These are phyloP conservation scores for Fragaria ananassa DNA, from an alignment of 306 rosid species.

Conservation along the genomic window DNA sequence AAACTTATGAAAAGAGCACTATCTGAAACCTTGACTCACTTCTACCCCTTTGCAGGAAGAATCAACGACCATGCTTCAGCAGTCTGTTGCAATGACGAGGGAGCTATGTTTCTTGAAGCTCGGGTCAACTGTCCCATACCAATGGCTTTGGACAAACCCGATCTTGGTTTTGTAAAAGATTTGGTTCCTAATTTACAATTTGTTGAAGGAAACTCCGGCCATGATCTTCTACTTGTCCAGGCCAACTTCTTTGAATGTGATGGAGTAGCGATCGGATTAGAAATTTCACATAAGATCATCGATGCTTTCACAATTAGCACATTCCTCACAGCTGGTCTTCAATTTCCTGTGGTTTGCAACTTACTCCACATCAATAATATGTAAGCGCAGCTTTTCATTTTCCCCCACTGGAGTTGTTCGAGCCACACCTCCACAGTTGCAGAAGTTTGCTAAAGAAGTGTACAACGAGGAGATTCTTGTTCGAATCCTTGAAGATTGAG, in stretches of 20 bases:
- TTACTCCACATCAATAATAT: neutral
- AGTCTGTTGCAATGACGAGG: slow-evolving; percentile 45
- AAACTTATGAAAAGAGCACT: neutral
- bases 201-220: neutral
- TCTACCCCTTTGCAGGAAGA: slow-evolving; percentile 21
- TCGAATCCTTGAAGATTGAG: too few species aligned
- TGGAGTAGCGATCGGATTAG: neutral
- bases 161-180: neutral
- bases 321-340: neutral
- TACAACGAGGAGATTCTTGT: too few species aligned
- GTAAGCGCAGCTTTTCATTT: neutral
- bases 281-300: neutral
- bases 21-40: slow-evolving; percentile 12
- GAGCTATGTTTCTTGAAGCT: slow-evolving; percentile 32
- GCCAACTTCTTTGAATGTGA: slow-evolving; percentile 20
- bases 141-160: slow-evolving; percentile 16
- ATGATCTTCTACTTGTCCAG: slow-evolving; percentile 32
- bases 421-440: neutral
- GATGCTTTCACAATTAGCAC: neutral
- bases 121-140: slow-evolving; percentile 23
- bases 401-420: neutral
- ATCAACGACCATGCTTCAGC: slow-evolving; percentile 10
- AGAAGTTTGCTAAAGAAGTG: too few species aligned
- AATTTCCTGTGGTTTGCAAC: neutral
- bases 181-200: slow-evolving; percentile 28